These are phyloP conservation scores for Lomentospora prolificans DNA, from an alignment of 2,329 filamentous ascomycete species.

Conservation along the genomic window DNA sequence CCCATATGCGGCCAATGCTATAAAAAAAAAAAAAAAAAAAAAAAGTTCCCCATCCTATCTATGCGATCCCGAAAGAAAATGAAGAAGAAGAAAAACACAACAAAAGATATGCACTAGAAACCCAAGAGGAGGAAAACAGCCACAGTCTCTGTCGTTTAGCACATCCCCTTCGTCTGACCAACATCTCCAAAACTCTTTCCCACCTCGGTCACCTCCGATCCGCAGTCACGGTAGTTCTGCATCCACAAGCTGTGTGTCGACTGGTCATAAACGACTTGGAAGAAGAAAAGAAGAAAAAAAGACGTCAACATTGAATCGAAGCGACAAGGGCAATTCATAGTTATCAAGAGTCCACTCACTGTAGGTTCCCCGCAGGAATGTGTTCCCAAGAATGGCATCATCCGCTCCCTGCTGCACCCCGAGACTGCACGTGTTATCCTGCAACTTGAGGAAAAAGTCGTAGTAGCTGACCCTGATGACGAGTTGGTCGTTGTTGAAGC, in stretches of 20 bases:
- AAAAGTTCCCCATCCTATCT: not conserved
- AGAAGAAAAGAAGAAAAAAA: not conserved
- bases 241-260: constrained; percentile 27
- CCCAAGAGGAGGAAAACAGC: not conserved
- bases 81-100: not conserved
- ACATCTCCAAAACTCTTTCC: constrained; percentile 21
- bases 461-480: constrained; percentile 31
- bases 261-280: constrained; percentile 28
- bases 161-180: not conserved
- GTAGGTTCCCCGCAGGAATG: constrained; percentile 27
- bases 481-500: constrained; percentile 27
- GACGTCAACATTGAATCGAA: too few species aligned
- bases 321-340: too few species aligned
- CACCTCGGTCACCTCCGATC: constrained; percentile 23
- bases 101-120: not conserved
- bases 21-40: not conserved
- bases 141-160: not conserved
- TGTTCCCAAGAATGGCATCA: constrained; percentile 25
- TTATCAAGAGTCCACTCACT: too few species aligned
- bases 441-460: constrained; percentile 41
- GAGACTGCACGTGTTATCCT: constrained; percentile 24
- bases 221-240: constrained; percentile 27
- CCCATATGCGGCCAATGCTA: not conserved
- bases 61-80: not conserved
- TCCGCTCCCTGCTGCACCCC: constrained; percentile 24